A percentile compares a stretch with the other conserved stretches of the same genome.
Evolutionary conservation across 768 basidiomycete genomes (phyloP).

Genomic region (Mycena pura): DNA sequence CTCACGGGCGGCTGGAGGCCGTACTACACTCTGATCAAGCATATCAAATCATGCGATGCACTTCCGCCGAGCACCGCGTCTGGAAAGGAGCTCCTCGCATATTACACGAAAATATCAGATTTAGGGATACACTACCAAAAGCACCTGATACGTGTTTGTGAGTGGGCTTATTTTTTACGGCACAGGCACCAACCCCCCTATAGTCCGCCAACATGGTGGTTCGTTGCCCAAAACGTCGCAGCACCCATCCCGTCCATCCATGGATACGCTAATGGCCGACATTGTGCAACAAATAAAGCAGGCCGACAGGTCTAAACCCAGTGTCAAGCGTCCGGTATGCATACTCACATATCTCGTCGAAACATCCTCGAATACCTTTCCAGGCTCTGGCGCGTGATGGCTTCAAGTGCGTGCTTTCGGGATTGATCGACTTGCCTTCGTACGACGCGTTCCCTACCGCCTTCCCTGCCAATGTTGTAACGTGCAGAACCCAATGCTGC

Average conservation of each 20-base stretch:
- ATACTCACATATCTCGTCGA: background rate
- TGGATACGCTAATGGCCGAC: background rate
- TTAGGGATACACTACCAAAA: conserved; percentile 9
- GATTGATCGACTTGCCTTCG: background rate
- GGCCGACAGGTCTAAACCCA: background rate
- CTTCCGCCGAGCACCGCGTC: background rate
- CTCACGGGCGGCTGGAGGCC: background rate
- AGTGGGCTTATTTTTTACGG: background rate
- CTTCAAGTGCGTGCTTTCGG: conserved; percentile 2
- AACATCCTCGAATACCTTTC: background rate
- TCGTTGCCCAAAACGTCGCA: background rate
- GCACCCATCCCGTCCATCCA: background rate
- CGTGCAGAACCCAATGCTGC: background rate
- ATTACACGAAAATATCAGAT: background rate
- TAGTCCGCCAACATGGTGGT: conserved; percentile 5
- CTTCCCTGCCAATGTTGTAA: background rate
- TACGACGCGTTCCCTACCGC: background rate
- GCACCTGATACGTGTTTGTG: conserved; percentile 1
- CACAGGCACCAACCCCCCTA: background rate
- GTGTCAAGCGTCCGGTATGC: background rate
- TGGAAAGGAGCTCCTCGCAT: background rate
- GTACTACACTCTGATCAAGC: background rate
- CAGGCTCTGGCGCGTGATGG: conserved; percentile 10
- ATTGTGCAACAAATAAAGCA: background rate
- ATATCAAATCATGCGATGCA: background rate